Conservation (phyloP, 257 asterid species). For the Gentiana straminea region DNA sequence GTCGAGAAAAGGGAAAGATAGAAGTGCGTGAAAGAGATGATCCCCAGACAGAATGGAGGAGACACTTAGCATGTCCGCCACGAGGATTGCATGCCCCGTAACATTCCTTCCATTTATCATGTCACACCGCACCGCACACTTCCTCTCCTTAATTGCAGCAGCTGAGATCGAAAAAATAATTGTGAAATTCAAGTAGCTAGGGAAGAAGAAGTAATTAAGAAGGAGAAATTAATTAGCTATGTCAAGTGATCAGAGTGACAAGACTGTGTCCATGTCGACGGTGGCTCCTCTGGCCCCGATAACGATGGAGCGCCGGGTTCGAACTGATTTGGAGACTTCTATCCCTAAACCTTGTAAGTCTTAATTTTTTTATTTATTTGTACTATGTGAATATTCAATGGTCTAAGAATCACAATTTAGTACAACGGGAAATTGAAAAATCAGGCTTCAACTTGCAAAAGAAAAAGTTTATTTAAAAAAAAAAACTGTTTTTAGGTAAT, state of each 20-base stretch:
- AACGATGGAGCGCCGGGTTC: constrained; percentile 45
- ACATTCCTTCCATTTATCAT: neutral
- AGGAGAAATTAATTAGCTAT: constrained; percentile 1
- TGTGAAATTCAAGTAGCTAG: neutral
- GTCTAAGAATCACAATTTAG: too few relatives aligned
- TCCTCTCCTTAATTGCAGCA: neutral
- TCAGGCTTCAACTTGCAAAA: too few relatives aligned
- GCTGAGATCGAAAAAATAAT: neutral
- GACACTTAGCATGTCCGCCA: constrained; percentile 17
- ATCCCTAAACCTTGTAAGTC: constrained; percentile 79
- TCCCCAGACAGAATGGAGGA: neutral
- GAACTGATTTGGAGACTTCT: constrained; percentile 52
- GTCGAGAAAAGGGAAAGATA: constrained; percentile 5
- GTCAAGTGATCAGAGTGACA: constrained; percentile 25
- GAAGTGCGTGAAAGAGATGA: neutral
- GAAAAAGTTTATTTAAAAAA: too few relatives aligned
- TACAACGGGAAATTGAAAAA: too few relatives aligned
- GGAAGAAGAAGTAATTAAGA: neutral
- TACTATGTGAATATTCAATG: too few relatives aligned
- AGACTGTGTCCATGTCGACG: constrained; percentile 36
- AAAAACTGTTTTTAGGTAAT: too few relatives aligned
- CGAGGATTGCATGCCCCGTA: neutral
- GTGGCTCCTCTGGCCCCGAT: constrained; percentile 81
- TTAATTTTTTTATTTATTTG: too few relatives aligned
- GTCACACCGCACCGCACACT: too few relatives aligned